These are phyloP conservation scores for Dipodascus albidus DNA, from an alignment of 805 yeast species.

Conservation along the genomic window DNA sequence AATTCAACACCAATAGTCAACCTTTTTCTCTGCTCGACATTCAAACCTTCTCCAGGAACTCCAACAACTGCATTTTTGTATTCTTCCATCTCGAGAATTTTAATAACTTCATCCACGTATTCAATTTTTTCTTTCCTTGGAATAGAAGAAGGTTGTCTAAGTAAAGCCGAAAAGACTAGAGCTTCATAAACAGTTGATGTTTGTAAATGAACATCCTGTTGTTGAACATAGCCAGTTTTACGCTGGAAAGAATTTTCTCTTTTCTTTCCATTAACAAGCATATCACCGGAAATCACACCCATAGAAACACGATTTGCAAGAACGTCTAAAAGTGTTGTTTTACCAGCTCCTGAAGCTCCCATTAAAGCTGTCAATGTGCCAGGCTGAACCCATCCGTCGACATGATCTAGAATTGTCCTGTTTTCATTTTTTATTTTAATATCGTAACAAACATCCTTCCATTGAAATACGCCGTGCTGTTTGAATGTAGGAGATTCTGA, in stretches of 20 bases:
- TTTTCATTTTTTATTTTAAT: slow-evolving; percentile 45
- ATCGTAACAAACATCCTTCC: slow-evolving; percentile 67
- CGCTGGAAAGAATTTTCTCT: slow-evolving; percentile 53
- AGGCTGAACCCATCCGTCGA: slow-evolving; percentile 77
- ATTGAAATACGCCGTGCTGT: slow-evolving; percentile 43
- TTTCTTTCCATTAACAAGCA: slow-evolving; percentile 51
- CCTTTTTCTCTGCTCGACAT: slow-evolving; percentile 52
- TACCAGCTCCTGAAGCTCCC: slow-evolving; percentile 80
- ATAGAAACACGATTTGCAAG: slow-evolving; percentile 57
- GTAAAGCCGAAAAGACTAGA: slow-evolving; percentile 49
- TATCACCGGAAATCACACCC: slow-evolving; percentile 62
- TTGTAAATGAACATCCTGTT: slow-evolving; percentile 59
- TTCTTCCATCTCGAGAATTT: slow-evolving; percentile 48
- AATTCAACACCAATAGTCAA: slow-evolving; percentile 59
- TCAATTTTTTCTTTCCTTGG: slow-evolving; percentile 45
- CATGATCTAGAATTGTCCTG: slow-evolving; percentile 48
- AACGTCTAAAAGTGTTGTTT: slow-evolving; percentile 61
- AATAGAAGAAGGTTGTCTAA: slow-evolving; percentile 50
- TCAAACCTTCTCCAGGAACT: slow-evolving; percentile 59
- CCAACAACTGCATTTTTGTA: slow-evolving; percentile 69
- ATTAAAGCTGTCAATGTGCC: slow-evolving; percentile 70
- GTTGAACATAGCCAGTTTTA: slow-evolving; percentile 65
- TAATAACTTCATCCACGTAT: slow-evolving; percentile 56
- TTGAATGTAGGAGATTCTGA: slow-evolving; percentile 8
- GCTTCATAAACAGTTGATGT: slow-evolving; percentile 67